A percentile compares a stretch with the other conserved stretches of the same genome.
Evolutionary conservation across 441 rosid species (phyloP).

Genomic region (Erysimum pusillum): DNA sequence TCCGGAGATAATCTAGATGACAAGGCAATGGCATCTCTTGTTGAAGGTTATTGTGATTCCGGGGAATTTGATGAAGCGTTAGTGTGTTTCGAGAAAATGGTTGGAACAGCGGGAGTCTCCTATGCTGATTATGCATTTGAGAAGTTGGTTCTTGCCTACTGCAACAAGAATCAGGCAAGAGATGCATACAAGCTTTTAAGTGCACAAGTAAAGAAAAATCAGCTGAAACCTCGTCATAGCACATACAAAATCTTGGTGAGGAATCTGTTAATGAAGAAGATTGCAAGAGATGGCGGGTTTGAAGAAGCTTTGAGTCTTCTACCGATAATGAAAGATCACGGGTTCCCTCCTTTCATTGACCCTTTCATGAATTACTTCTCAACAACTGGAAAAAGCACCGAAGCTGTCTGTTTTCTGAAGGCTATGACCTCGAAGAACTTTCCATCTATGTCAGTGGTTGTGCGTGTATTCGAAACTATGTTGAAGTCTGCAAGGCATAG

Average conservation of each 20-base stretch:
- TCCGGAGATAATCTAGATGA: slow-evolving; percentile 60
- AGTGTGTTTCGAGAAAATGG: slow-evolving; percentile 64
- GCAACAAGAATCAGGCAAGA: slow-evolving; percentile 61
- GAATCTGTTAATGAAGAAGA: slow-evolving; percentile 64
- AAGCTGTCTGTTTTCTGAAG: slow-evolving; percentile 69
- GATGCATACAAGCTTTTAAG: slow-evolving; percentile 72
- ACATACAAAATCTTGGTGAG: slow-evolving; percentile 69
- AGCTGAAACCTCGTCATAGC: slow-evolving; percentile 64
- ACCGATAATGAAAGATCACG: slow-evolving; percentile 74
- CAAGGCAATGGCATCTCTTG: slow-evolving; percentile 65
- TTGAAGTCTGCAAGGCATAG: slow-evolving; percentile 67
- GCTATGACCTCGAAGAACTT: slow-evolving; percentile 71
- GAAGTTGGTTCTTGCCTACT: slow-evolving; percentile 67
- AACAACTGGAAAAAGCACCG: slow-evolving; percentile 68
- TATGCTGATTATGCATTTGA: slow-evolving; percentile 63
- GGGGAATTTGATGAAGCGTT: slow-evolving; percentile 71
- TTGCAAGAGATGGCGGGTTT: slow-evolving; percentile 68
- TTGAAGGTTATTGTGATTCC: slow-evolving; percentile 76
- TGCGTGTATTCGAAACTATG: slow-evolving; percentile 69
- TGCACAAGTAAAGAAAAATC: slow-evolving; percentile 47
- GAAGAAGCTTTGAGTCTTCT: slow-evolving; percentile 72
- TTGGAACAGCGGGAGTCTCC: slow-evolving; percentile 55
- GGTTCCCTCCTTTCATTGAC: slow-evolving; percentile 76
- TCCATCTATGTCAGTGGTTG: slow-evolving; percentile 76
- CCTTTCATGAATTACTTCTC: slow-evolving; percentile 77